Base-by-base conservation (phyloP, 768 basidiomycete species). In the Boletales sp. region DNA sequence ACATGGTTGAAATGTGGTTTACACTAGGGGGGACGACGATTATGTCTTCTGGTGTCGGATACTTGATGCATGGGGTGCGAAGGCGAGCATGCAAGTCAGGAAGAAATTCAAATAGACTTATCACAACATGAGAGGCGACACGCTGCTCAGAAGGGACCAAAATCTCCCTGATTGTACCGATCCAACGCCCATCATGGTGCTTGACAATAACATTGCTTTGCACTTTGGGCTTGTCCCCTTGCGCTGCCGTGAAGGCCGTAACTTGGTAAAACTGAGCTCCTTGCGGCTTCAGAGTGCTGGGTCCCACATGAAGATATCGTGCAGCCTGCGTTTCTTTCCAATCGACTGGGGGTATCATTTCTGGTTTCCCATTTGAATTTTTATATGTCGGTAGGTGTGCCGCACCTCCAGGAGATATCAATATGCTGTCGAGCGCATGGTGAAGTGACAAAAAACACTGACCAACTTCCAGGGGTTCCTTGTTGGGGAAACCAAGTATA, bases 41-140 rank as follows among this genome's bases (percentile, higher is more conserved):
- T 4, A 0, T 21, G 7, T 40, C 6, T 17, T 47, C 34, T 7
- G 5, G 29, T 12, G 15, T 8, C 1, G 18, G 38, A 31, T 47
- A 31, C 14, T 31, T 2, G 27, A 42, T 30, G n/a, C 29, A 42
- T 29, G 41, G 41, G 5, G 32, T 15, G 11, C 15, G 14, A 2
- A 45, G 8, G 0, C 6, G 10, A 40, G 41, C 7, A 24, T 55
- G 54, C 9, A 52, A 12, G 5, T 36, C n/a, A 0, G 47, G 44
- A 30, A 43, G 31, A 7, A 55, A 43, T 11, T 55, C 47, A 0
- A 55, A 2, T 11, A 48, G 4, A 31, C 24, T 48, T 1, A 55
- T n/a, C 0, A 31, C n/a, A 8, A 55, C 13, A n/a, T 55, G 54
- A 1, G 46, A 38, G 12, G 31, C 43, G 7, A 19, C 1, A 13